A percentile compares a stretch with the other conserved stretches of the same genome.
Evolutionary conservation across 2,329 filamentous ascomycete genomes (phyloP).

Genomic region (Talaromyces sp.): DNA sequence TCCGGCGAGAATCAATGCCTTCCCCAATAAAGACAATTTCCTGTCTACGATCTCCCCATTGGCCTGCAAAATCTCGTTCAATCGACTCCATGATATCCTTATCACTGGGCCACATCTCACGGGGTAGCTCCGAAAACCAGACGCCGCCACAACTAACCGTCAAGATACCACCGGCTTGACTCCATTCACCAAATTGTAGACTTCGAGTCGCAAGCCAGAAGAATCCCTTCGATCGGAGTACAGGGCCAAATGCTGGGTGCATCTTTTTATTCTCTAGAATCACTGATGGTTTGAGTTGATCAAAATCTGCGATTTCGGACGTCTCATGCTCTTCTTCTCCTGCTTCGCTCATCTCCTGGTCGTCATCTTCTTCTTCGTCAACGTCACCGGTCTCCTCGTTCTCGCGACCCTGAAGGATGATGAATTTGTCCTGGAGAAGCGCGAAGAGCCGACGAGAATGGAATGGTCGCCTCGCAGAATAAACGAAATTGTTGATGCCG

Average conservation of each 20-base stretch:
- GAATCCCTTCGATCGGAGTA: slow-evolving; percentile 43
- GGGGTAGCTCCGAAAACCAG: slow-evolving; percentile 56
- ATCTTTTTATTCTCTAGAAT: slow-evolving; percentile 37
- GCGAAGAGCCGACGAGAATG: slow-evolving; percentile 38
- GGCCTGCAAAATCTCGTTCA: slow-evolving; percentile 45
- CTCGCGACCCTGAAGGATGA: slow-evolving; percentile 37
- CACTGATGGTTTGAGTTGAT: slow-evolving; percentile 27
- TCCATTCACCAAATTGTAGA: slow-evolving; percentile 42
- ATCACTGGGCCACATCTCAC: slow-evolving; percentile 49
- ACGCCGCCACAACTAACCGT: slow-evolving; percentile 39
- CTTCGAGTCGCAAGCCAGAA: slow-evolving; percentile 43
- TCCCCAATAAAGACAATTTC: slow-evolving; percentile 72
- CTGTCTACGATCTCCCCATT: slow-evolving; percentile 65
- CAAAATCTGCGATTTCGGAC: slow-evolving; percentile 27
- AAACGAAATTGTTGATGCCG: slow-evolving; percentile 66
- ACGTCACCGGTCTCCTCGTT: slow-evolving; percentile 25
- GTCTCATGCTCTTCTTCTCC: slow-evolving; percentile 16
- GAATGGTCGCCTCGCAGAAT: slow-evolving; percentile 54
- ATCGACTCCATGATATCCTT: slow-evolving; percentile 46
- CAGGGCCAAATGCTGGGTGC: slow-evolving; percentile 33
- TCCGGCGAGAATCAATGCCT: slow-evolving; percentile 48
- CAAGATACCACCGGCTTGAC: slow-evolving; percentile 42
- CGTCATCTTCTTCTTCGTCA: slow-evolving; percentile 26
- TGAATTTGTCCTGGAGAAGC: slow-evolving; percentile 43
- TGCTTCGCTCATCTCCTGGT: slow-evolving; percentile 15